Base-by-base conservation (phyloP, 306 rosid species). In the Ochetophila trinervis region DNA sequence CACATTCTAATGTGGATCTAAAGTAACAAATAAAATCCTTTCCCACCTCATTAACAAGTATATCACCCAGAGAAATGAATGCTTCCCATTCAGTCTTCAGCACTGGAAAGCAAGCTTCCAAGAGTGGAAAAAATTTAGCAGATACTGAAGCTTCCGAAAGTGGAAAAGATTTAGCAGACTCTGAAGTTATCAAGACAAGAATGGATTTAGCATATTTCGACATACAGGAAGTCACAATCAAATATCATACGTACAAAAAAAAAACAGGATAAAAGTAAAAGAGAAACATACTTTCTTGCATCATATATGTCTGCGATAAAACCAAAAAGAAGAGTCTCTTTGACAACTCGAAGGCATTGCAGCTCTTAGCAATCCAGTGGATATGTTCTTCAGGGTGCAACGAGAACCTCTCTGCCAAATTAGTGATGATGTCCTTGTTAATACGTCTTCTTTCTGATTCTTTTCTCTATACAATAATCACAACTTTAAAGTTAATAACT, bases 81-180 rank as follows among this genome's bases (percentile, higher is more conserved):
- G 80, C 76, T 69, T 83, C 87, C 94, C 93, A 89, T 73, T 93
- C 96, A 48, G 77, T 63, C 84, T 85, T 93, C 70, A 93, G 65
- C 57, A 85, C 16, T 54, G 91, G 90, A 70, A 68, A 85, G 62
- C 63, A 23, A 67, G 53, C 66, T 77, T 86, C 85, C 75, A 89
- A 84, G 48, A 85, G 40, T 8, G 76, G 68, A 61, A 75, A 65
- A 71, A 75, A 65, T 60, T 67, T 79, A 57, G 71, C 77, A 76
- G 81, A 74, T 40, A 6, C 32, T 27, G 32, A 27, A 67, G 53
- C 63, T 77, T 86, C 85, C 75, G 87, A 84, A 42, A 85, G 40
- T 8, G 76, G 68, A 61, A 73, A 65, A 71, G 73, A 65, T 60
- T 67, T 79, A 57, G 71, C 77, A 76, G 81, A 74, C 8, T 40